phyloP scores from a whole-genome alignment of 257 asterid genomes.

The Solanum pimpinellifolium region DNA sequence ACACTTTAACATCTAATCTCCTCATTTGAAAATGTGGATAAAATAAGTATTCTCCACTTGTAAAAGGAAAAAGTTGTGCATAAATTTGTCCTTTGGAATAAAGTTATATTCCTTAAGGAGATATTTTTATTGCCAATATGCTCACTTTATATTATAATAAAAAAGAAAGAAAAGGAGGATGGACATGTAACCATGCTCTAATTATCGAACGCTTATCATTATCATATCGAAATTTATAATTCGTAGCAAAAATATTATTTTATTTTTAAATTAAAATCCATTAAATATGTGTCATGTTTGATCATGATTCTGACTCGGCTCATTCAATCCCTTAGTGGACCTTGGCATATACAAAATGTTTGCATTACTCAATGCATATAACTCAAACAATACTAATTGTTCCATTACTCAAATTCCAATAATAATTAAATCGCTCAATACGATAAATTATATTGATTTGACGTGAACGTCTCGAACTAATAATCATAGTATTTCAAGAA shows the following conservation, averaged over 20 bases:
- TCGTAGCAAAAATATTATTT: too few relatives aligned
- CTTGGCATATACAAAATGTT: too few relatives aligned
- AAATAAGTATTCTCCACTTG: not conserved
- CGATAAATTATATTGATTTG: not conserved
- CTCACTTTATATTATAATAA: too few relatives aligned
- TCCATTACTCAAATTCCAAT: not conserved
- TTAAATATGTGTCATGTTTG: too few relatives aligned
- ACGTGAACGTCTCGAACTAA: accelerated
- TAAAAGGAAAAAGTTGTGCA: not conserved
- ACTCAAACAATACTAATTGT: not conserved
- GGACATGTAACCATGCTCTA: not conserved
- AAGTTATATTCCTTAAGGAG: not conserved
- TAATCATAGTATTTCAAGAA: not conserved
- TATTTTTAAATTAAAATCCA: too few relatives aligned
- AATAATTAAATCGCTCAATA: not conserved
- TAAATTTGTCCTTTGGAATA: not conserved
- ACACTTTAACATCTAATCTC: too few relatives aligned
- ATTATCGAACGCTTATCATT: too few relatives aligned
- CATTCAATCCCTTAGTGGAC: too few relatives aligned
- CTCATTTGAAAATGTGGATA: not conserved
- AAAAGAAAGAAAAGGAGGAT: not conserved
- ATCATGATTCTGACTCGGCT: too few relatives aligned
- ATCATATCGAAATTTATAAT: too few relatives aligned
- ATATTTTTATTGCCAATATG: too few relatives aligned
- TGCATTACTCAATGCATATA: not conserved